Base-by-base conservation (phyloP, 257 asterid genomes). In the Orobanche coerulescens region DNA sequence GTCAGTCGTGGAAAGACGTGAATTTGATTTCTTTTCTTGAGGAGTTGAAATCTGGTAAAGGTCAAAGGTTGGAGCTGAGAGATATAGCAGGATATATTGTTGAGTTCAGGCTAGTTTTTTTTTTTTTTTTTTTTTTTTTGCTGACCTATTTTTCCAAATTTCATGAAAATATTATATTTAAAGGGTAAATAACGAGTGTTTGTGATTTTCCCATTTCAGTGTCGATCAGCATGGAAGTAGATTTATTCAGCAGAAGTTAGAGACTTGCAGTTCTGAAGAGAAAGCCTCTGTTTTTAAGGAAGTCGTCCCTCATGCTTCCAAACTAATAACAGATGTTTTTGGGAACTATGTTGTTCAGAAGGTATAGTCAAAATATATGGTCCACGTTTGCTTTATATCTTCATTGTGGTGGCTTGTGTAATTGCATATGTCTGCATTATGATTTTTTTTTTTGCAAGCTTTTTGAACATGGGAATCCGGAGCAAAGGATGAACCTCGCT, bases 341-440 rank as follows among this genome's bases (percentile, higher is more conserved):
- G 90, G 90, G 4, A 82, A 82, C 77, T 82, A 82, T 59, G 86
- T 82, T 65, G 71, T 82, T 71, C 90, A 82, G 68, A 82, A 82
- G 86, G 87, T 80, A 25, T 51, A 19, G 37, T 42, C 58, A 3
- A 4, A 71, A 34, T n/a, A 54, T 61, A 43, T 25, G 20, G 58
- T 40, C 24, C 51, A 47, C 6, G 26, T 24, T 39, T 58, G 46
- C 20, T 52, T 14, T 66, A 50, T 61, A 8, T 39, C n/a, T 56
- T 58, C 3, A 37, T 31, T 28, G 1, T 15, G 4, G 1, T 15
- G 4, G 19, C 16, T 44, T 25, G 62, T 22, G 34, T 37, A 15
- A 30, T 52, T n/a, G 16, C 64, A 14, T 36, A 2, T 26, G 14
- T 36, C 33, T 60, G 22, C 36, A 26, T 44, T 37, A 14, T 55